These are phyloP conservation scores for Lichtheimia hyalospora DNA, from an alignment of 371 early-diverging fungal genomes.

Conservation along the genomic window DNA sequence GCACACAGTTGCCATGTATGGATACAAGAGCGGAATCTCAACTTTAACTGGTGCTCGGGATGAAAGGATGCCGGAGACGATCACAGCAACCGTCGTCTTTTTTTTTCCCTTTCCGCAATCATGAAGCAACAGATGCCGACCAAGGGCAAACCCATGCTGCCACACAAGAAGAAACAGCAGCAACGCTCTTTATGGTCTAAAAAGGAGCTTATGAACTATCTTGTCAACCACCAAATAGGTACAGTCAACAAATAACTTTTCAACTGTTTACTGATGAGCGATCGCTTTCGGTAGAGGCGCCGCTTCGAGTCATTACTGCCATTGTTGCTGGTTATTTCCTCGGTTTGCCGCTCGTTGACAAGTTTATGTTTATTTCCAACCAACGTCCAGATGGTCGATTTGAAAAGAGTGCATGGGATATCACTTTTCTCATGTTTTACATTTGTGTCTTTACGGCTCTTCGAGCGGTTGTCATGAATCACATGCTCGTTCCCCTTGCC, in stretches of 20 bases:
- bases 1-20: too few species aligned
- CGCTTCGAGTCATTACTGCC: slow-evolving; percentile 27
- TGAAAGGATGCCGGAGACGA: too few species aligned
- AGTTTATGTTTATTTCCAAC: slow-evolving; percentile 52
- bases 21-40: too few species aligned
- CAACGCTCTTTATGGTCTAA: slow-evolving; percentile 8
- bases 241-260: slow-evolving; percentile 1
- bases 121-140: neutral
- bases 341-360: slow-evolving; percentile 39
- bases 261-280: neutral
- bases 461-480: slow-evolving; percentile 54
- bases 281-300: slow-evolving; percentile 22
- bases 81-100: neutral
- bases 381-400: slow-evolving; percentile 41
- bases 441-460: slow-evolving; percentile 63
- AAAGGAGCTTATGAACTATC: slow-evolving; percentile 20
- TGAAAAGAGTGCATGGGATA: slow-evolving; percentile 55
- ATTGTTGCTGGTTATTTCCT: slow-evolving; percentile 34
- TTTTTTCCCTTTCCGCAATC: slow-evolving; percentile 3
- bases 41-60: too few species aligned
- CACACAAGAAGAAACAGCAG: slow-evolving; percentile 5
- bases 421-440: slow-evolving; percentile 60
- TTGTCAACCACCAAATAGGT: slow-evolving; percentile 44
- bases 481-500: slow-evolving; percentile 58
- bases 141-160: slow-evolving; percentile 3